A percentile compares a stretch with the other conserved stretches of the same genome.
These are phyloP conservation scores for Phytophthora niederhauseri DNA, from an alignment of 352 stramenopile genomes.

Conservation along the genomic window DNA sequence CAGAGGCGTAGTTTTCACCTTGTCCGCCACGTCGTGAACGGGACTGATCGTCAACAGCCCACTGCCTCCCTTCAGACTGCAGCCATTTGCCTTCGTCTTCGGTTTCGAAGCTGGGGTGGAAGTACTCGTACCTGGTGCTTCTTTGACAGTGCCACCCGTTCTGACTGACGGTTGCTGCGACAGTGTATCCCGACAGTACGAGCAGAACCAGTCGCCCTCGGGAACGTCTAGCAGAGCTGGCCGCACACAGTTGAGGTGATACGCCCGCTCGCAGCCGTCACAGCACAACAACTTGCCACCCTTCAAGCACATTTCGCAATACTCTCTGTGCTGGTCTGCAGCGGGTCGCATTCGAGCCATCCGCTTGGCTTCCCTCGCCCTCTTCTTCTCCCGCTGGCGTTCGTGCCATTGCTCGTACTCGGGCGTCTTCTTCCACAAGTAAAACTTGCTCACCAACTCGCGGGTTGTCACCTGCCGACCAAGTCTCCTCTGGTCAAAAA, in stretches of 20 bases:
- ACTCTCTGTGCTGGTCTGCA: conserved; percentile 71
- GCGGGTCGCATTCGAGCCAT: conserved; percentile 19
- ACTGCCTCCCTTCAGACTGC: conserved; percentile 13
- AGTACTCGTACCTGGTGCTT: not conserved
- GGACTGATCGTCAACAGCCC: conserved; percentile 6
- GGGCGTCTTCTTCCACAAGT: conserved; percentile 65
- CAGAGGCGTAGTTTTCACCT: conserved; percentile 2
- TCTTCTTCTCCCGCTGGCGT: conserved; percentile 46
- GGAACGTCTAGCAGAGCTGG: conserved; percentile 71
- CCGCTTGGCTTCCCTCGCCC: conserved; percentile 59
- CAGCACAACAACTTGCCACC: conserved; percentile 75
- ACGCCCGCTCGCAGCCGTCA: conserved; percentile 76
- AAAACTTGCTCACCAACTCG: conserved; percentile 68
- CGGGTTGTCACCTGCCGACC: conserved; percentile 37
- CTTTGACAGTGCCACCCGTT: conserved; percentile 9
- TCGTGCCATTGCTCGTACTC: conserved; percentile 62
- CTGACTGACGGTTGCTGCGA: not conserved
- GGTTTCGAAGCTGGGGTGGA: conserved; percentile 10
- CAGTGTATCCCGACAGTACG: conserved; percentile 38
- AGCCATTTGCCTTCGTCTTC: conserved; percentile 21
- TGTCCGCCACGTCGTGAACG: conserved; percentile 6
- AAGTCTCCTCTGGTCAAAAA: conserved; percentile 43
- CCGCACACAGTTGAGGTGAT: conserved; percentile 77
- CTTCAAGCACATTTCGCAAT: conserved; percentile 73
- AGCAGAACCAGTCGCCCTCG: conserved; percentile 76